Conservation (phyloP, 2,329 filamentous ascomycete species). For the Chalara sp. region DNA sequence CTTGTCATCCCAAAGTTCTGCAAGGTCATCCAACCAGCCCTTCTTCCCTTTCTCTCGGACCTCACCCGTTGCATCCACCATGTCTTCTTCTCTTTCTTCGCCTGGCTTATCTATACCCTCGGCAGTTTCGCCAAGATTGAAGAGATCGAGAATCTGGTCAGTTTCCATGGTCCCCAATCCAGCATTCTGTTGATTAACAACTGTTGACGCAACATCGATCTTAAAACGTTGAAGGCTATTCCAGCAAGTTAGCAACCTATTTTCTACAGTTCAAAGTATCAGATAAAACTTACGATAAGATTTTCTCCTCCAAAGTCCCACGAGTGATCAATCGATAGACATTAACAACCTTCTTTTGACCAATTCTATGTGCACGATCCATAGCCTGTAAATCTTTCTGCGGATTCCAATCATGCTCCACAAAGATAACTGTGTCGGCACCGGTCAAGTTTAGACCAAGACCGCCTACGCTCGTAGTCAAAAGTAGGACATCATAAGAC, state of each 20-base stretch:
- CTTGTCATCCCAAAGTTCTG: slow-evolving; percentile 93
- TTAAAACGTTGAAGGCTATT: slow-evolving; percentile 93
- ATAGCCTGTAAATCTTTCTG: slow-evolving; percentile 98
- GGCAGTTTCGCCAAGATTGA: slow-evolving; percentile 78
- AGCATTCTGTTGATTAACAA: slow-evolving; percentile 98
- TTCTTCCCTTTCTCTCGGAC: slow-evolving; percentile 94
- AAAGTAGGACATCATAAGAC: slow-evolving; percentile 85
- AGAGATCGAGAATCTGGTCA: slow-evolving; percentile 93
- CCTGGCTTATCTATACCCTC: slow-evolving; percentile 56
- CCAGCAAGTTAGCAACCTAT: slow-evolving; percentile 5
- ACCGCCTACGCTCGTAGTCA: slow-evolving; percentile 93
- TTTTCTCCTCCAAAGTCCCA: slow-evolving; percentile 97
- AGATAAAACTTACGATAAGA: slow-evolving; percentile 59
- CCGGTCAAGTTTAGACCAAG: slow-evolving; percentile 92
- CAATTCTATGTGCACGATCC: slow-evolving; percentile 96
- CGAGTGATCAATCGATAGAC: slow-evolving; percentile 95
- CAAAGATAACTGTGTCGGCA: slow-evolving; percentile 97
- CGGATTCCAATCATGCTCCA: slow-evolving; percentile 99
- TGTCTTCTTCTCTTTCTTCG: slow-evolving; percentile 68
- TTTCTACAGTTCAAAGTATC: no score
- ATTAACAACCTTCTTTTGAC: slow-evolving; percentile 99
- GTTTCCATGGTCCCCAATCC: slow-evolving; percentile 92
- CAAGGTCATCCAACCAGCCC: slow-evolving; percentile 89
- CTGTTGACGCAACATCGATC: slow-evolving; percentile 95
- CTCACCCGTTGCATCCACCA: slow-evolving; percentile 91